These are phyloP conservation scores for Boletus patriciae DNA, from an alignment of 768 basidiomycete genomes.

Conservation along the genomic window DNA sequence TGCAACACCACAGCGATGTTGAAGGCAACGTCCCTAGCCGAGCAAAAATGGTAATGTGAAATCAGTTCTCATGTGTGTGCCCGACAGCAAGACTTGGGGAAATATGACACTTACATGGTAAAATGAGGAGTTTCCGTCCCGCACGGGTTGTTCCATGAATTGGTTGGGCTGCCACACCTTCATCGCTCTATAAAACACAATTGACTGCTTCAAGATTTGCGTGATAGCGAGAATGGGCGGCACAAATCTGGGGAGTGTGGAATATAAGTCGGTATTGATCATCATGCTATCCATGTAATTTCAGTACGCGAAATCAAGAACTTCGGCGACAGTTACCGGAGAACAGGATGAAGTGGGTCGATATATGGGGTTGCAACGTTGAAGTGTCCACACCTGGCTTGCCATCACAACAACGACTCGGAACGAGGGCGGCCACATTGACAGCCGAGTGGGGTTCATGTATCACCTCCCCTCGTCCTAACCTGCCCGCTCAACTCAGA, in stretches of 20 bases:
- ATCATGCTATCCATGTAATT: neutral
- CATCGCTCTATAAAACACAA: neutral
- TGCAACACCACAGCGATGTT: neutral
- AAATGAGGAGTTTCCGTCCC: conserved; percentile 6
- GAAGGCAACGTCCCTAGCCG: neutral
- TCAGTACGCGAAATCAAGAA: neutral
- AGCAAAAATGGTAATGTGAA: no score
- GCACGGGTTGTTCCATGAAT: neutral
- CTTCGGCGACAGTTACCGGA: neutral
- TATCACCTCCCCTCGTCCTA: no score
- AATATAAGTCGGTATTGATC: neutral
- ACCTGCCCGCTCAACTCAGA: no score
- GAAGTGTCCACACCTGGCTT: no score
- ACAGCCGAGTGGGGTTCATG: no score
- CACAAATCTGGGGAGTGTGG: neutral
- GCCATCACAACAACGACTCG: no score
- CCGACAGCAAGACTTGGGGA: neutral
- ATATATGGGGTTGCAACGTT: no score
- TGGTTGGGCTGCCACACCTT: conserved; percentile 2
- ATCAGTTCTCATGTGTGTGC: neutral
- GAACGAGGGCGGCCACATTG: no score
- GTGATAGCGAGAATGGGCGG: neutral
- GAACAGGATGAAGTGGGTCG: neutral
- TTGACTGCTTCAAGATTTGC: neutral
- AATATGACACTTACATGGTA: neutral